Conservation (phyloP, 2,329 filamentous ascomycete species). For the Podosphaera leucotricha region DNA sequence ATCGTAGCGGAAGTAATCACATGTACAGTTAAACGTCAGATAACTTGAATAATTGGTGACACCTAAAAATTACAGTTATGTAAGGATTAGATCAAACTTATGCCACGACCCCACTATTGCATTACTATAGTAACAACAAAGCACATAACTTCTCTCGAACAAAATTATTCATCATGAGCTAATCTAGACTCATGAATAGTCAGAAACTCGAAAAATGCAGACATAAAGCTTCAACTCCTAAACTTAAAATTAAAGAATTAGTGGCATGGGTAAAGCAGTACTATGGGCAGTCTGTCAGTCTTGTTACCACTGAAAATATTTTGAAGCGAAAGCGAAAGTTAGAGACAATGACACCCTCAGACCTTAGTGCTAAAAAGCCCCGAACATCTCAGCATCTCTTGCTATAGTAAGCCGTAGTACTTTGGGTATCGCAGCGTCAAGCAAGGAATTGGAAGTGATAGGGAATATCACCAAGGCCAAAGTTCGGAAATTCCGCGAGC, state of each 20-base stretch:
- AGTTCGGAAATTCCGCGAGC: background rate
- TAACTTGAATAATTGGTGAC: too few species aligned
- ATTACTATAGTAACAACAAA: too few species aligned
- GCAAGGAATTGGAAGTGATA: background rate
- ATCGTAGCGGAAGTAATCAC: too few species aligned
- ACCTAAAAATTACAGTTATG: too few species aligned
- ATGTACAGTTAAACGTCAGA: too few species aligned
- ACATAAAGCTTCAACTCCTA: background rate
- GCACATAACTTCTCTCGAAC: too few species aligned
- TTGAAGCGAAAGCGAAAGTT: background rate
- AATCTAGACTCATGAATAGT: background rate
- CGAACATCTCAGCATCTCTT: background rate
- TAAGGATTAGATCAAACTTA: too few species aligned
- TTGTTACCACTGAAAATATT: background rate
- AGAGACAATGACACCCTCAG: background rate
- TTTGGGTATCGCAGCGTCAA: background rate
- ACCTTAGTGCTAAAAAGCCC: background rate
- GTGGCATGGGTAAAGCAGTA: background rate
- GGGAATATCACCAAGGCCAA: background rate
- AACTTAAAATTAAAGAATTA: background rate
- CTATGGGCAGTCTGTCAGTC: background rate
- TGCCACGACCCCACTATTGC: too few species aligned
- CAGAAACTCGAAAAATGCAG: background rate
- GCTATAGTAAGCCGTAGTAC: background rate
- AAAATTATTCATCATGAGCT: background rate